Percentiles rank a stretch among this genome's conserved stretches.
phyloP scores from a whole-genome alignment of 1,284 basidiomycete genomes.

The Porodaedalea pini region DNA sequence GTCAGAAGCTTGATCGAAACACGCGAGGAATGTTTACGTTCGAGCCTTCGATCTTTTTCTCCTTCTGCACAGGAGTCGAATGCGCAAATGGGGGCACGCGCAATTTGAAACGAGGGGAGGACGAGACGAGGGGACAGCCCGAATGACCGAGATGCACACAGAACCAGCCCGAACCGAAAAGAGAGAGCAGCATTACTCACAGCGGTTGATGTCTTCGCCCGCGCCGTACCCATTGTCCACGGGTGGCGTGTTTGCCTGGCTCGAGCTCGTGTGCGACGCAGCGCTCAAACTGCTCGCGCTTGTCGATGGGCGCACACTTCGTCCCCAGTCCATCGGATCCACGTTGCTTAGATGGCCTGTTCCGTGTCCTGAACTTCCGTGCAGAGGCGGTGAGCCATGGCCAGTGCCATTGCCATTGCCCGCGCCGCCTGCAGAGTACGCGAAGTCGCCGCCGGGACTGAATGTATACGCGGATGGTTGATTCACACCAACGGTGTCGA shows the following conservation, averaged over 20 bases:
- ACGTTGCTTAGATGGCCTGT: conserved; percentile 41
- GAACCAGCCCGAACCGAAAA: conserved; percentile 12
- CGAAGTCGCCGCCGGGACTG: conserved; percentile 69
- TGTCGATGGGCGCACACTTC: conserved; percentile 61
- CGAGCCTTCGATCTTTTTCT: conserved; percentile 13
- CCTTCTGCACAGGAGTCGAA: neutral
- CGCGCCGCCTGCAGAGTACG: conserved; percentile 54
- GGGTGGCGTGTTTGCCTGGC: conserved; percentile 78
- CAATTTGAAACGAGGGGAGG: conserved; percentile 26
- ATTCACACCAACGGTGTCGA: conserved; percentile 38
- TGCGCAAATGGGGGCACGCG: neutral
- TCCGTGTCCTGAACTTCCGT: conserved; percentile 32
- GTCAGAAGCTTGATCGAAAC: conserved; percentile 12
- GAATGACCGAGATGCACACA: conserved; percentile 1
- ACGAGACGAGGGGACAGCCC: conserved; percentile 25
- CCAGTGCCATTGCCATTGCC: conserved; percentile 22
- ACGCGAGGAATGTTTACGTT: conserved; percentile 1
- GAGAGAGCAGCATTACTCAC: conserved; percentile 48
- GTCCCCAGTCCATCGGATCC: conserved; percentile 34
- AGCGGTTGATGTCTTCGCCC: conserved; percentile 71
- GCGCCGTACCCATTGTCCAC: conserved; percentile 41
- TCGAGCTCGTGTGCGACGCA: conserved; percentile 66
- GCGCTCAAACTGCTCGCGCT: conserved; percentile 68
- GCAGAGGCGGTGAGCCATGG: conserved; percentile 17
- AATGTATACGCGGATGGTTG: conserved; percentile 47